phyloP scores from a whole-genome alignment of 2,329 filamentous ascomycete genomes.

The Celoporthe dispersa region DNA sequence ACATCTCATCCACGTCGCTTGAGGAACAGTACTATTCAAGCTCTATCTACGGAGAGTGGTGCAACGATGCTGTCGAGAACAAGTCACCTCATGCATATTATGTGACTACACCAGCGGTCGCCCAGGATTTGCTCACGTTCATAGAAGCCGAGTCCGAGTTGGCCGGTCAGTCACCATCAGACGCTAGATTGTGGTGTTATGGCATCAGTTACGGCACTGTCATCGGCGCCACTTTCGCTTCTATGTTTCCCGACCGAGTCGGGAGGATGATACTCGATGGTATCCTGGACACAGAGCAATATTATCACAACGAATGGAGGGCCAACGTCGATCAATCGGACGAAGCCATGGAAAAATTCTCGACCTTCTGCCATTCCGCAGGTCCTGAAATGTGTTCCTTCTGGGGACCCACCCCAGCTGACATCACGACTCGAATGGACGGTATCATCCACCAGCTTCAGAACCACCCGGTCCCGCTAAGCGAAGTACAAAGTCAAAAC shows the following conservation, averaged over 20 bases:
- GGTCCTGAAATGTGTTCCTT: not conserved
- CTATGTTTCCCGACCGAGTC: slow-evolving; percentile 53
- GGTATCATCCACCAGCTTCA: not conserved
- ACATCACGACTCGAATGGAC: not conserved
- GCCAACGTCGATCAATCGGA: not conserved
- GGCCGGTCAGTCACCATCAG: slow-evolving; percentile 23
- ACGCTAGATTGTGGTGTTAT: slow-evolving; percentile 49
- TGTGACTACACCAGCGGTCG: slow-evolving; percentile 39
- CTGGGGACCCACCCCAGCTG: not conserved
- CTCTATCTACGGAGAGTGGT: slow-evolving; percentile 33
- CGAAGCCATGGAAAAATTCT: slow-evolving; percentile 2
- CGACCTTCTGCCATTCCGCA: not conserved
- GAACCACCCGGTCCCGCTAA: not conserved
- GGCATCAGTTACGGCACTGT: slow-evolving; percentile 56
- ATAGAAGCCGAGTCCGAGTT: slow-evolving; percentile 46
- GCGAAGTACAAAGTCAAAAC: not conserved
- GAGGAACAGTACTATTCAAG: slow-evolving; percentile 15
- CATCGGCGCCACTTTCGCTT: slow-evolving; percentile 55
- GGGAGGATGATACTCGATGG: slow-evolving; percentile 55
- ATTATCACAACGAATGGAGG: slow-evolving; percentile 37
- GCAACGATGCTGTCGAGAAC: slow-evolving; percentile 42
- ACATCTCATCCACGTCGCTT: not conserved
- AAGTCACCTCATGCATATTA: not conserved
- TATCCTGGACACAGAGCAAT: slow-evolving; percentile 40
- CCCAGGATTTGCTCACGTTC: slow-evolving; percentile 53